Base-by-base conservation (phyloP, 345 rosid genomes). In the Camelina laxa region DNA sequence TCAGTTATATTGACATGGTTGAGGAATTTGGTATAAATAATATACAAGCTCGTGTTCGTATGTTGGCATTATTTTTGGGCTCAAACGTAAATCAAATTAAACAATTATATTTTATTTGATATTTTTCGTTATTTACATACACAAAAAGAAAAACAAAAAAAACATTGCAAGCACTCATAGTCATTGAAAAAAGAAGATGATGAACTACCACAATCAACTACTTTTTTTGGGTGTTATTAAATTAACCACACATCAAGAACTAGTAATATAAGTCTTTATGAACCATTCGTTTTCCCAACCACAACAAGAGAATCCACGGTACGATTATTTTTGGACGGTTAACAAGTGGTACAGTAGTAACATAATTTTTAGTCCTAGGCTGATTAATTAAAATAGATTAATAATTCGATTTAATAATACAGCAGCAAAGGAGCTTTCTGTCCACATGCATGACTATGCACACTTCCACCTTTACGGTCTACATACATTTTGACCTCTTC, bases 381-480 rank as follows among this genome's bases (percentile, higher is more conserved):
- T 30, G 36, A 10, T 45, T 47, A 58, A 45, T 58, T 42, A 45
- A 24, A 45, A 24, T 2, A 10, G 44, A 42, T 9, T 22, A 27
- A 1, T 31, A 31, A 31, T 9, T 36, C 19, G 12, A 41, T 53
- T 53, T 9, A 31, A 15, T 33, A 17, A 44, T 11, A 73, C 58
- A n/a, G 50, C 48, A n/a, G 3, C 45, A 33, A 20, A 61, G 7
- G 48, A 56, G 65, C n/a, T 64, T 31, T 51, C 3, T 57, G 72
- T 65, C 60, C 33, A 17, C 70, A 69, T 68, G 57, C 79, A 69
- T 69, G 75, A 62, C 15, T 70, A 61, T 20, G 80, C 57, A 76
- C 42, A 54, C 0, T 33, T 1, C 75, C 80, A 21, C 39, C 9
- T 76, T 69, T 44, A 62, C 58, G 50, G 79, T 55, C 50, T 19